Percentiles rank a stretch among this genome's conserved stretches.
These are phyloP conservation scores for Inonotus obliquus DNA, from an alignment of 1,284 basidiomycete genomes.

Conservation along the genomic window DNA sequence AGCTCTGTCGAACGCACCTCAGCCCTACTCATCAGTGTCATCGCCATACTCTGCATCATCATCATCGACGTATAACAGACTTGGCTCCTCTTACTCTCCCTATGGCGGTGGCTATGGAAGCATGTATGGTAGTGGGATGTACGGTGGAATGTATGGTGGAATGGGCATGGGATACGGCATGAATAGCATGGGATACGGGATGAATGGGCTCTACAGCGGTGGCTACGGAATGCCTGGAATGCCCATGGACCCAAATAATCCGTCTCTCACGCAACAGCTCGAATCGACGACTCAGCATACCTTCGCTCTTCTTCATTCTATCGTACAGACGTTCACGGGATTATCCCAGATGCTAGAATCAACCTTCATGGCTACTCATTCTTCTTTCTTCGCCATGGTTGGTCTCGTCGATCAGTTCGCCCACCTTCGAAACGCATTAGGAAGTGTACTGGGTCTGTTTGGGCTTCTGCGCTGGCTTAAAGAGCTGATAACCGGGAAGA, in stretches of 20 bases:
- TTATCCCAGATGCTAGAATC: constrained; percentile 98
- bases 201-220: constrained; percentile 25
- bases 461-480: constrained; percentile 84
- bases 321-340: constrained; percentile 94
- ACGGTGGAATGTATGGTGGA: constrained; percentile 39
- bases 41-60: constrained; percentile 34
- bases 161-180: constrained; percentile 35
- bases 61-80: constrained; percentile 29
- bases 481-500: constrained; percentile 54
- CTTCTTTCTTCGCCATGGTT: constrained; percentile 98
- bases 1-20: constrained; percentile 30
- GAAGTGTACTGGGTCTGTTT: constrained; percentile 90
- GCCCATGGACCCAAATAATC: constrained; percentile 48
- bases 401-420: constrained; percentile 96
- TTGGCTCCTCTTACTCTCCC: constrained; percentile 27
- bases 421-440: constrained; percentile 86
- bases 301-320: constrained; percentile 89
- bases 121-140: constrained; percentile 36
- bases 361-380: constrained; percentile 99
- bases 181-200: constrained; percentile 36
- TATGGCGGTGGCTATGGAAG: constrained; percentile 37
- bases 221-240: constrained; percentile 35
- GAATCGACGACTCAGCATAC: constrained; percentile 89
- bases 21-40: constrained; percentile 28
- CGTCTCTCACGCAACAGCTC: constrained; percentile 81